These are phyloP conservation scores for Hydnomerulius pinastri DNA, from an alignment of 768 basidiomycete genomes.

Conservation along the genomic window DNA sequence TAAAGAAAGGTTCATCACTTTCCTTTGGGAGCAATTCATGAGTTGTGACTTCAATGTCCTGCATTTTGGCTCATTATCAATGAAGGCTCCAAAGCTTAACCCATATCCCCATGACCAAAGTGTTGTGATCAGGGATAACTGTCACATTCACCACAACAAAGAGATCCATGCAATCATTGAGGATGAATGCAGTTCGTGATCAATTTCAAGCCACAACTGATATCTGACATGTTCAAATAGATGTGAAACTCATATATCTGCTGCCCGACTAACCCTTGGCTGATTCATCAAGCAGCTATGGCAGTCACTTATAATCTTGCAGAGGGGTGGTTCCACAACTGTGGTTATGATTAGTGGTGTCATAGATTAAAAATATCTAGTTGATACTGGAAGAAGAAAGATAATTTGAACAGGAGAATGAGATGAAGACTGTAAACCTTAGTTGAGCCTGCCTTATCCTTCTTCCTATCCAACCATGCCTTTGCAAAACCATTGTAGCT, in stretches of 20 bases:
- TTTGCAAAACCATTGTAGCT: background rate
- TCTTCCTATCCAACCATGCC: background rate
- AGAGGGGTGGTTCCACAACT: slow-evolving; percentile 25
- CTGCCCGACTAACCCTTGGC: slow-evolving; percentile 25
- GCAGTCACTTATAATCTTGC: slow-evolving; percentile 19
- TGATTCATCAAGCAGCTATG: slow-evolving; percentile 22
- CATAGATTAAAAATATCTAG: background rate
- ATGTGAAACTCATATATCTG: slow-evolving; percentile 29
- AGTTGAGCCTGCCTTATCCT: background rate
- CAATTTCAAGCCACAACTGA: background rate
- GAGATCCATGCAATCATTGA: slow-evolving; percentile 34
- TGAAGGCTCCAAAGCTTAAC: slow-evolving; percentile 27
- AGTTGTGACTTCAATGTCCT: background rate
- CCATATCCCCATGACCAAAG: slow-evolving; percentile 39
- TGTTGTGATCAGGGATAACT: slow-evolving; percentile 42
- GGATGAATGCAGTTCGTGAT: slow-evolving; percentile 13
- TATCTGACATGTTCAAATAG: slow-evolving; percentile 10
- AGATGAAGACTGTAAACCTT: background rate
- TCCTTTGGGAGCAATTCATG: slow-evolving; percentile 17
- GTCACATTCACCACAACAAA: slow-evolving; percentile 41
- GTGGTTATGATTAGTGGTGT: slow-evolving; percentile 19
- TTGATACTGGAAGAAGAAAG: background rate
- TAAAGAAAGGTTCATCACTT: slow-evolving; percentile 31
- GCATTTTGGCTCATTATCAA: background rate
- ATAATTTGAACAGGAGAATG: background rate